Conservation (phyloP, 257 asterid species). For the Solanum bulbocastanum region DNA sequence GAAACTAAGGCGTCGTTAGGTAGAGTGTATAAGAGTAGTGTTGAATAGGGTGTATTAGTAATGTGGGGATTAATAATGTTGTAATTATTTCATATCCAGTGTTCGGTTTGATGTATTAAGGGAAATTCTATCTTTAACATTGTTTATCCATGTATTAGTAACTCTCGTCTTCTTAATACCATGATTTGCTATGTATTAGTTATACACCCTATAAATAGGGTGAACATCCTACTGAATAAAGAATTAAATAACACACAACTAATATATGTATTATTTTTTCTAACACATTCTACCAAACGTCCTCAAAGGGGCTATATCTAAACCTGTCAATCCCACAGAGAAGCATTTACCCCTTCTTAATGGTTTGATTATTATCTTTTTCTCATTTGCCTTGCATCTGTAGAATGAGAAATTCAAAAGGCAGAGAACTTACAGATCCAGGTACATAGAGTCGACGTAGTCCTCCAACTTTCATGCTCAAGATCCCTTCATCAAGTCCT, state of each 20-base stretch:
- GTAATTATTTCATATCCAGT: neutral
- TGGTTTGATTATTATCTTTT: neutral
- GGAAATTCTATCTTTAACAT: neutral
- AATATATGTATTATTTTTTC: neutral
- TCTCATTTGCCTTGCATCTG: neutral
- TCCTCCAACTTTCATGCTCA: slow-evolving; percentile 93
- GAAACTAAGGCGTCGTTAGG: neutral
- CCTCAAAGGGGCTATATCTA: neutral
- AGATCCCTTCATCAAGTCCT: slow-evolving; percentile 95
- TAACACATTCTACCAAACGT: neutral
- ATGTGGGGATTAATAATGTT: neutral
- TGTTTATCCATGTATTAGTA: neutral
- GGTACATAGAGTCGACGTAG: slow-evolving; percentile 85
- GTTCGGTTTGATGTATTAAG: neutral
- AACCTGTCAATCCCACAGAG: neutral
- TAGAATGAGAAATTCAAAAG: neutral
- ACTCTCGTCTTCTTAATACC: neutral
- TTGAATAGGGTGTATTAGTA: neutral
- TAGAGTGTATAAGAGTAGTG: neutral
- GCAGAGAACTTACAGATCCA: slow-evolving; percentile 59
- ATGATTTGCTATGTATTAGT: neutral
- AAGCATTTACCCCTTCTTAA: neutral
- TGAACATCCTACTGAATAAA: neutral
- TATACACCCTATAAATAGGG: neutral
- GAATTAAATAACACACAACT: neutral